A percentile compares a stretch with the other conserved stretches of the same genome.
phyloP scores from a whole-genome alignment of 2,329 filamentous ascomycete species.

The Volutella citrinella region DNA sequence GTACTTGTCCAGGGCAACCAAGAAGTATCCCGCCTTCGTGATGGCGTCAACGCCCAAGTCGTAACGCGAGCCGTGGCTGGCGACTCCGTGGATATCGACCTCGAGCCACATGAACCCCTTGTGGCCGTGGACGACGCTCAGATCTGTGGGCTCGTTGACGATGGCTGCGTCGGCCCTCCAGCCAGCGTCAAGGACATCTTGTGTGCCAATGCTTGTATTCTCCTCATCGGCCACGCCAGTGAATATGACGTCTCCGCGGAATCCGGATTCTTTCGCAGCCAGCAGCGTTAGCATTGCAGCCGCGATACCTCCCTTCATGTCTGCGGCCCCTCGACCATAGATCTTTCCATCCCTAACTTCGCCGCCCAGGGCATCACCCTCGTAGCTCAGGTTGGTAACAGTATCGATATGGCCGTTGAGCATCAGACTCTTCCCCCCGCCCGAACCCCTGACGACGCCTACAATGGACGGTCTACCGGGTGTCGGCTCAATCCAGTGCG shows the following conservation, averaged over 20 bases:
- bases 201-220: constrained; percentile 46
- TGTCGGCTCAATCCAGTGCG: constrained; percentile 45
- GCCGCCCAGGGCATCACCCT: constrained; percentile 43
- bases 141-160: constrained; percentile 45
- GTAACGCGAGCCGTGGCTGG: constrained; percentile 41
- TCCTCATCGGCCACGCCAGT: constrained; percentile 55
- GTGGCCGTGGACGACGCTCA: constrained; percentile 42
- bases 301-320: constrained; percentile 53
- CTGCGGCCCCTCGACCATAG: constrained; percentile 44
- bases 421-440: constrained; percentile 47
- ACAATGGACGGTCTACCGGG: constrained; percentile 49
- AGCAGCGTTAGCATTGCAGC: constrained; percentile 41
- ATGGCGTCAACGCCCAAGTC: constrained; percentile 50
- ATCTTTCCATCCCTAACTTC: constrained; percentile 36
- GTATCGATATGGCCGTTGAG: constrained; percentile 54
- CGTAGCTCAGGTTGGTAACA: constrained; percentile 46
- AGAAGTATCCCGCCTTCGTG: constrained; percentile 42
- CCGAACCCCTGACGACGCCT: constrained; percentile 43
- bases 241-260: constrained; percentile 49
- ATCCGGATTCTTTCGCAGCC: constrained; percentile 33
- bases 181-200: constrained; percentile 46
- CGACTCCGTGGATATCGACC: constrained; percentile 39
- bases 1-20: constrained; percentile 43
- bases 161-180: constrained; percentile 53
- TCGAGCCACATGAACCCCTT: constrained; percentile 50